Evolutionary conservation across 164 flowering plant genomes (phyloP), one percentile per base, ranked within the genome.

Genomic region (Piper betle): DNA sequence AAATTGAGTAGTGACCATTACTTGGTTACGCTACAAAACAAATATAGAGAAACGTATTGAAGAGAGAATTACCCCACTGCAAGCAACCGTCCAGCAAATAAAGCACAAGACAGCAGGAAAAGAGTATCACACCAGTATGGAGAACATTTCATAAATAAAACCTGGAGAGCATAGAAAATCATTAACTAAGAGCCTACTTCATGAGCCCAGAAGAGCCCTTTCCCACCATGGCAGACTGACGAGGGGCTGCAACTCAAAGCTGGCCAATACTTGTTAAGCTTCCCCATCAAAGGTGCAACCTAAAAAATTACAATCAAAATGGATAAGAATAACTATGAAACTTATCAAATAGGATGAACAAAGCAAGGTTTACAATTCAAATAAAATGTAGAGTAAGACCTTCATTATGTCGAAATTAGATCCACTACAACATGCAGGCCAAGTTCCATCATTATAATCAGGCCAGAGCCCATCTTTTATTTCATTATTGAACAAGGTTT

Each of bases 201-300:
- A 73, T 87, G 96, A 37, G 81, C 98, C 95, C 95, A 91, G 66
- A 88, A 88, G 46, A 78, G 65, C 62, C 96, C 98, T 76, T 74
- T 87, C 57, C 77, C 74, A 62, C 88, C 80, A 69, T 70, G 72
- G 80, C 98, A 87, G 41, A 72, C 72, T 58, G 83, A 76, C 59
- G 82, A 33, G 17, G 76, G 61, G 57, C 81, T 66, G 66, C 96
- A 91, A 64, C 85, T 85, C 41, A 80, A 75, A 50, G 90, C 73
- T 67, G 97, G 97, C 98, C 96, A 91, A 69, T 91, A 84, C 72
- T 81, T 84, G 39, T 88, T 70, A 39, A 88, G 69, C 4, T 62
- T 76, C 62, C 67, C 80, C 61, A 43, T 73, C 75, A 91, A 70
- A 25, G 90, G 65, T 58, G 84, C 71, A 42, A 88, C 74, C 97